Base-by-base conservation (phyloP, 1,139 yeast genomes). In the Debaryomyces sp. region DNA sequence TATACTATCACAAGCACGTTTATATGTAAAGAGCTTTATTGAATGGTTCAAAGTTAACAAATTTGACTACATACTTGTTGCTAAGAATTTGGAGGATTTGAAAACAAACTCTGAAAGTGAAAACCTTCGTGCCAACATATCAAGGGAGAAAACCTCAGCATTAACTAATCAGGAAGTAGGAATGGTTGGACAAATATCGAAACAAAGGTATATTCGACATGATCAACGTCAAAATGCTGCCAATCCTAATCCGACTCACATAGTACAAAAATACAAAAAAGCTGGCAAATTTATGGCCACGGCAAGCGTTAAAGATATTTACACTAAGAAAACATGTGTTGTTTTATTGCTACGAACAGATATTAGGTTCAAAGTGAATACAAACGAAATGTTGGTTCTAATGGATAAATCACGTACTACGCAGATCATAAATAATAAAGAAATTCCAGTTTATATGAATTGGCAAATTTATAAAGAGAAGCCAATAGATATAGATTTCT, bases 251-350 rank as follows among this genome's bases (percentile, higher is more conserved):
- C 61, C 65, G 7, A 59, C 68, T 3, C 68, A 64, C 47, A 27
- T 46, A 1, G 48, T 63, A 1, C 15, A 42, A 17, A 36, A 45
- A 8, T 18, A 45, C 7, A 51, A 47, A 12, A 43, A 53, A 24
- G 46, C 64, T 6, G 71, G 71, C 0, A 54, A 52, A 43, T 66
- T 63, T 49, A 48, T 66, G 46, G 52, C 52, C 24, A 54, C 62
- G 5, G 64, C 54, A 0, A 33, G 48, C n/a, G 46, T 58, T 3
- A 41, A 17, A 22, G 45, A 47, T 13, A 26, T 58, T 9, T 34
- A 42, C 2, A 43, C 46, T 1, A 39, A 54, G 1, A 41, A 40
- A 2, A 27, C 17, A 1, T 33, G 34, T 5, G 15, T 40, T 9
- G 56, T 52, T 6, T 46, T 66, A 6, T 50, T 67, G 23, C 48